A percentile compares a stretch with the other conserved stretches of the same genome.
phyloP scores from a whole-genome alignment of 2,329 filamentous ascomycete genomes.

The Lasiodiplodia citricola region DNA sequence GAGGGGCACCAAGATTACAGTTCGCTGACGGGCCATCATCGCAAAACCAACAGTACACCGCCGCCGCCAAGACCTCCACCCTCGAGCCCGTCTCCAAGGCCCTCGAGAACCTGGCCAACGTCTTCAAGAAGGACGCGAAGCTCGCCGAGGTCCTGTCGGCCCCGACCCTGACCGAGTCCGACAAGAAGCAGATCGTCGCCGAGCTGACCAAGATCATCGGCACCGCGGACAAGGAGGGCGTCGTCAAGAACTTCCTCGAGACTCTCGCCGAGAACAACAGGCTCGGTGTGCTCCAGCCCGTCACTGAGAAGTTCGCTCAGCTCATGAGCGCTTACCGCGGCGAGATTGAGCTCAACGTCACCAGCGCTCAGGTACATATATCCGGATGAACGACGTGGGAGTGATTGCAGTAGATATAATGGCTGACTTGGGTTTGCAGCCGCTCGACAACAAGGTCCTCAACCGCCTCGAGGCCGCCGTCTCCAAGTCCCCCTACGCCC shows the following conservation, averaged over 20 bases:
- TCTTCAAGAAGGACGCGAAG: constrained; percentile 84
- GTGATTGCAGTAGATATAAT: neutral
- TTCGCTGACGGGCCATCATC: constrained; percentile 14
- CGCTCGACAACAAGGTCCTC: constrained; percentile 86
- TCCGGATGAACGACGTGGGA: neutral
- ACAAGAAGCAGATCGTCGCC: constrained; percentile 85
- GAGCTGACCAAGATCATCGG: constrained; percentile 88
- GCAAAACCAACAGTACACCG: constrained; percentile 76
- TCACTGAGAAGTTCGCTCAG: constrained; percentile 84
- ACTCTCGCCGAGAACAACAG: constrained; percentile 97
- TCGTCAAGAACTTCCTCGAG: constrained; percentile 90
- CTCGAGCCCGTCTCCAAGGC: constrained; percentile 87
- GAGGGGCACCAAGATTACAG: neutral
- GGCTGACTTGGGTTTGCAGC: constrained; percentile 53
- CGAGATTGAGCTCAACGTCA: constrained; percentile 92
- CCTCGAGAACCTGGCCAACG: constrained; percentile 70
- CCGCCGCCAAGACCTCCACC: constrained; percentile 82
- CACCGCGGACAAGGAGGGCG: constrained; percentile 70
- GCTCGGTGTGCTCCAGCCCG: constrained; percentile 77
- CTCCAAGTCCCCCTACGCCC: constrained; percentile 84
- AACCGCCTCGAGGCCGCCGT: constrained; percentile 85
- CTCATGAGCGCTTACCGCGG: constrained; percentile 89
- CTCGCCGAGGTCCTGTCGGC: constrained; percentile 76
- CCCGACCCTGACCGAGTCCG: constrained; percentile 75
- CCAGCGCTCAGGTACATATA: constrained; percentile 78